These are phyloP conservation scores for Fusarium xylarioides DNA, from an alignment of 2,329 filamentous ascomycete species.

Conservation along the genomic window DNA sequence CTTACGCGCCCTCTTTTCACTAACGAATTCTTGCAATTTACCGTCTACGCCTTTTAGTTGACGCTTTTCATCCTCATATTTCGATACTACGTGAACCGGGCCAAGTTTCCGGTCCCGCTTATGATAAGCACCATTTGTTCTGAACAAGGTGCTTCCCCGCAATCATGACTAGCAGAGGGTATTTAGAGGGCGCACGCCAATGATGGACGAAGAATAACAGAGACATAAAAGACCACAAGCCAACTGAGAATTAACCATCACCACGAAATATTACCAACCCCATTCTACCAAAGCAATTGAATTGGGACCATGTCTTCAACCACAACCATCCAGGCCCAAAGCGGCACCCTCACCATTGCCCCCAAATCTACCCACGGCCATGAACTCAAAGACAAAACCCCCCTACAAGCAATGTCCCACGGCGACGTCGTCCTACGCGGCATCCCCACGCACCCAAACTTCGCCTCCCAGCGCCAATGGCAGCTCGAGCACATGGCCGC, in stretches of 20 bases:
- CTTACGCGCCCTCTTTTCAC: neutral
- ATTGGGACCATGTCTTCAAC: neutral
- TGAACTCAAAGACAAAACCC: slow-evolving; percentile 37
- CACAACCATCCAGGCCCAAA: neutral
- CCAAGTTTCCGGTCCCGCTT: slow-evolving; percentile 1
- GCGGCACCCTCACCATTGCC: slow-evolving; percentile 15
- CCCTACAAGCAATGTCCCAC: slow-evolving; percentile 41
- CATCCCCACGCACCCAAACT: slow-evolving; percentile 39
- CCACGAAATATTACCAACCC: too few species aligned
- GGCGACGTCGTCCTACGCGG: slow-evolving; percentile 38
- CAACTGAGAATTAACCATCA: too few species aligned
- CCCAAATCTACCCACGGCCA: slow-evolving; percentile 33
- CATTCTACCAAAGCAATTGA: too few species aligned
- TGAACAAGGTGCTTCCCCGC: slow-evolving; percentile 1
- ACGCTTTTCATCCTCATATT: neutral
- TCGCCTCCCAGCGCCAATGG: slow-evolving; percentile 41
- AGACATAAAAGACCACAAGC: too few species aligned
- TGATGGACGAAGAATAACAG: neutral
- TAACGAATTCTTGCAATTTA: neutral
- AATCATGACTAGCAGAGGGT: neutral
- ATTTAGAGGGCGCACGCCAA: slow-evolving; percentile 27
- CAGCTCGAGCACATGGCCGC: slow-evolving; percentile 69
- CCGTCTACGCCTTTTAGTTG: neutral
- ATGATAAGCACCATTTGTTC: neutral
- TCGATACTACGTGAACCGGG: neutral